Evolutionary conservation across 495 filamentous ascomycete species (phyloP), one percentile per base, ranked within the genome.

Genomic region (Neurospora africana): DNA sequence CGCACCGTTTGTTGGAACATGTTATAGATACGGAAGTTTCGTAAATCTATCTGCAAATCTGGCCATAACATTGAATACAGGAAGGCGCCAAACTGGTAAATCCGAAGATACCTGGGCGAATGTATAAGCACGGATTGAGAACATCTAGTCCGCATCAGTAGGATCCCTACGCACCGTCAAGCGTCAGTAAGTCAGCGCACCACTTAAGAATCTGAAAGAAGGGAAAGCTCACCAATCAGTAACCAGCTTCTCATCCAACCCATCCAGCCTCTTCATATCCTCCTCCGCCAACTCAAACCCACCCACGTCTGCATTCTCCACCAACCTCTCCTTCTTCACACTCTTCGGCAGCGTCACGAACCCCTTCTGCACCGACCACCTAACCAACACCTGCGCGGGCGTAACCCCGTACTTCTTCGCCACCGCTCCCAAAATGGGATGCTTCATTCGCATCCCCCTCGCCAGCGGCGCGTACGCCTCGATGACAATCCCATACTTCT

Each of bases 261-360:
- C 84, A 78, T 92, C 87, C 84, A 94, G 78, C 36, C 74, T 80
- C 72, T 81, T 77, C 86, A 93, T 89, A 78, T 93, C 91, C 68
- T 84, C 86, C 47, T 82, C 81, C 7, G 82, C 84, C 75, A 94
- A 86, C 47, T 87, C 83, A 75, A 93, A 92, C 37, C 86, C 84
- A 30, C 86, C 91, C n/a, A 91, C 84, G 70, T 90, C 81, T 5
- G 86, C 89, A 79, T 93, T 93, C 58, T 86, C 83, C 15, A 84
- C 78, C 41, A 94, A 89, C 30, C 91, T 83, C 23, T 88, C 86
- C 23, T 84, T 82, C 72, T 84, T 88, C 43, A 87, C 84, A 65
- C 89, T 91, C 85, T 94, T 94, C 23, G 92, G 92, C 73, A 94
- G 81, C 44, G 90, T 86, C 13, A 93, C 89, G 82, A 89, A 91